Evolutionary conservation across 805 yeast species (phyloP), one percentile per base, ranked within the genome.

Genomic region (Yarrowia yakushimensis): DNA sequence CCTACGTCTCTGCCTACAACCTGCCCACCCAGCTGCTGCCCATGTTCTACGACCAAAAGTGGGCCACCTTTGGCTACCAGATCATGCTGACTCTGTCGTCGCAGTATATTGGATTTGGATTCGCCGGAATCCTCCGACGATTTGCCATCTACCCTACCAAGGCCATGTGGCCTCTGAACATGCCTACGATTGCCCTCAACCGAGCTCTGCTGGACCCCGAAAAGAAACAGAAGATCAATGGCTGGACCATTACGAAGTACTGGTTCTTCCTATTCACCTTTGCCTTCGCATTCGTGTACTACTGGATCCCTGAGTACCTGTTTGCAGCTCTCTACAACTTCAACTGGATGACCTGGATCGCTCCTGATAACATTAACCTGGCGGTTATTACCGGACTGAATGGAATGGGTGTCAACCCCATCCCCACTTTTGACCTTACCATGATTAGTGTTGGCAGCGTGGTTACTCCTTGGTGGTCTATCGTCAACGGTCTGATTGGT

Each of bases 271-370:
- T 78, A 17, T 60, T 74, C 41, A 76, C 76, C 1, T 74, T 81
- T 62, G 62, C 68, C 17, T 70, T 71, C 17, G 72, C 79, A 30
- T 84, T 85, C 67, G 63, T 77, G 9, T 86, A 85, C 81, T 82
- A 81, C 69, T 86, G 87, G 85, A 74, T 86, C 66, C 90, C 92
- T 8, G 86, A 85, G 59, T 86, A 77, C 70, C 75, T 87, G 18
- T 85, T 85, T 73, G 75, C 77, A 22, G 89, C 85, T 1, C 78
- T 87, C 54, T 78, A 85, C 1, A 79, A 79, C 67, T 87, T 88
- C 73, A 82, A 78, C 67, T 84, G 87, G 87, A 79, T 81, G 68
- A 79, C 73, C 30, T 83, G 87, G 86, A 82, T 82, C 50, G 75
- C 66, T 0, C 75, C 75, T n/a, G 70, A 83, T 65, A 85, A 85